A percentile compares a stretch with the other conserved stretches of the same genome.
Conservation (phyloP, 495 filamentous ascomycete species). For the Aspergillus incahuasiensis region DNA sequence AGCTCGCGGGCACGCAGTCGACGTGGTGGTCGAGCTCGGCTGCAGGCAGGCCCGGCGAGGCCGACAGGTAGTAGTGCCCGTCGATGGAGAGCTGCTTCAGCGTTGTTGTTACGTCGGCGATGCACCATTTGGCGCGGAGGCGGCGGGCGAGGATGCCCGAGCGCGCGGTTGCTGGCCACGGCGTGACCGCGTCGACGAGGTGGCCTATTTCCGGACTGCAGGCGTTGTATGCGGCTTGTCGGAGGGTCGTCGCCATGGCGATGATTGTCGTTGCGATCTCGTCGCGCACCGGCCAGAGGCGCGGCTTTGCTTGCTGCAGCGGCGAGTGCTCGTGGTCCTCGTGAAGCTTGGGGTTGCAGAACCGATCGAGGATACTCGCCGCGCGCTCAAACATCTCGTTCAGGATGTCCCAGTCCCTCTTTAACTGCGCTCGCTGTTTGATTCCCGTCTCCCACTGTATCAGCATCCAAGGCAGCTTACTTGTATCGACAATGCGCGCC, state of each 20-base stretch:
- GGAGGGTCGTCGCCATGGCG: not conserved
- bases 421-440: not conserved
- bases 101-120: slow-evolving; percentile 3
- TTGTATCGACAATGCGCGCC: slow-evolving; percentile 4
- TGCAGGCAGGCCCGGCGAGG: not conserved
- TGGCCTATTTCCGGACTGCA: not conserved
- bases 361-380: not conserved
- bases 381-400: not conserved
- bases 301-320: not conserved
- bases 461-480: not conserved
- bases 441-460: not conserved
- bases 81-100: slow-evolving; percentile 6
- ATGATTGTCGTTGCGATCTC: slow-evolving; percentile 7
- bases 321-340: not conserved
- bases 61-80: slow-evolving; percentile 6
- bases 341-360: not conserved
- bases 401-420: not conserved
- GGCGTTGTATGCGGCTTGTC: not conserved
- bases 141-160: slow-evolving; percentile 2
- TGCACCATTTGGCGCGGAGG: not conserved
- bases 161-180: slow-evolving; percentile 1
- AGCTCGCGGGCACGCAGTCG: not conserved
- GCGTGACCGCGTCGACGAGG: not conserved
- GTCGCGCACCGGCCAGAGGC: slow-evolving; percentile 7
- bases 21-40: slow-evolving; percentile 6